Evolutionary conservation across 1,139 yeast species (phyloP).

Genomic region (Debaryomyces nepalensis): DNA sequence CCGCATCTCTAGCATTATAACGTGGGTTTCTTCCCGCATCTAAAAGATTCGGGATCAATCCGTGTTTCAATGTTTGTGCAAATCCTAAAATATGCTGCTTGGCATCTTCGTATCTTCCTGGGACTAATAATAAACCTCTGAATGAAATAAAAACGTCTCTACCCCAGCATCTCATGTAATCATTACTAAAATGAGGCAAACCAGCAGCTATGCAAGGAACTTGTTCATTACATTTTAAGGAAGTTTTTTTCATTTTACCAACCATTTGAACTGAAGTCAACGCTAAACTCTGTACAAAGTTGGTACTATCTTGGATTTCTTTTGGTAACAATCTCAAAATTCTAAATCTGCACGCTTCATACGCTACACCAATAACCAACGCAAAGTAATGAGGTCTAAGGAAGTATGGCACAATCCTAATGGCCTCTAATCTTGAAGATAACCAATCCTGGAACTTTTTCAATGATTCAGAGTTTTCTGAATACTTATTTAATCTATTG

Average conservation of each 20-base stretch:
- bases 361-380: slow-evolving; percentile 75
- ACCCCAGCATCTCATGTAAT: slow-evolving; percentile 98
- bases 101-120: slow-evolving; percentile 83
- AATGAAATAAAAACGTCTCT: slow-evolving; percentile 90
- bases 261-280: slow-evolving; percentile 88
- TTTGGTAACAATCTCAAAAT: slow-evolving; percentile 63
- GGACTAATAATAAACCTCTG: slow-evolving; percentile 77
- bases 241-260: slow-evolving; percentile 74
- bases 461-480: slow-evolving; percentile 48
- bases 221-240: slow-evolving; percentile 65
- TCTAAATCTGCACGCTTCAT: slow-evolving; percentile 74
- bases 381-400: slow-evolving; percentile 88
- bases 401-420: slow-evolving; percentile 73
- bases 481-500: slow-evolving; percentile 63
- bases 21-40: slow-evolving; percentile 95
- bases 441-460: slow-evolving; percentile 70
- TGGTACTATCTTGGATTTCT: slow-evolving; percentile 62
- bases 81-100: slow-evolving; percentile 80
- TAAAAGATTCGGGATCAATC: slow-evolving; percentile 87
- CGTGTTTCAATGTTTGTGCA: slow-evolving; percentile 92
- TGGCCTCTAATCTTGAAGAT: slow-evolving; percentile 62
- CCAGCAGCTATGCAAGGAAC: slow-evolving; percentile 93
- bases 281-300: slow-evolving; percentile 79
- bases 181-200: slow-evolving; percentile 87
- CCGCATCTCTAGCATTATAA: slow-evolving; percentile 96